phyloP scores from a whole-genome alignment of 495 filamentous ascomycete species.

The Glutinoglossum americanum region DNA sequence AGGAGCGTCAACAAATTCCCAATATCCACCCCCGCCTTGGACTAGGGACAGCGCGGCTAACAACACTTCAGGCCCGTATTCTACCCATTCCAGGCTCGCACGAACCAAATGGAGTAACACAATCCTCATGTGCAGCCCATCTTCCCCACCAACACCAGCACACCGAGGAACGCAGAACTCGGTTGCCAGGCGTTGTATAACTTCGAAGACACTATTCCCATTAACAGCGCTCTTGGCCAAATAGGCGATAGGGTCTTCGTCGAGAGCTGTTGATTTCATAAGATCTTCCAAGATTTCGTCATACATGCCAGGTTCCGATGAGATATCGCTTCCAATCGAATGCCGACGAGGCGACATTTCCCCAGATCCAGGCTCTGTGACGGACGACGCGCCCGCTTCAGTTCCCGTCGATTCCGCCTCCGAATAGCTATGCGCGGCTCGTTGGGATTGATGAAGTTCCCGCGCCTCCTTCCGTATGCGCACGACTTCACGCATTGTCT shows the following conservation, averaged over 20 bases:
- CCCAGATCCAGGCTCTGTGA: background rate
- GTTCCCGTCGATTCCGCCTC: constrained; percentile 14
- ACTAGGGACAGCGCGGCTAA: constrained; percentile 38
- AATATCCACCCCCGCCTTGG: constrained; percentile 29
- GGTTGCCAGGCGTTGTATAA: constrained; percentile 33
- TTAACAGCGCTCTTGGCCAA: constrained; percentile 32
- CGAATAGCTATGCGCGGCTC: constrained; percentile 27
- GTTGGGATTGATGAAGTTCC: constrained; percentile 40
- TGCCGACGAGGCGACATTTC: background rate
- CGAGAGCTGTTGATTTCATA: constrained; percentile 16
- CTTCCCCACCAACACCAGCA: constrained; percentile 22
- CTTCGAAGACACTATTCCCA: constrained; percentile 35
- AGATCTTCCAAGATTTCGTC: constrained; percentile 30
- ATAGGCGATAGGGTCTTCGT: constrained; percentile 25
- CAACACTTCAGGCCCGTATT: constrained; percentile 46
- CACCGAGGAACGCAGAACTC: constrained; percentile 23
- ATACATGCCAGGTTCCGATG: constrained; percentile 14
- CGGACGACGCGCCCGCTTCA: constrained; percentile 11
- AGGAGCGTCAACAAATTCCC: constrained; percentile 23
- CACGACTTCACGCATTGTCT: constrained; percentile 39
- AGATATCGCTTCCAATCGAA: background rate
- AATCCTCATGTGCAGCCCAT: constrained; percentile 28
- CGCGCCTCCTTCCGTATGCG: constrained; percentile 32
- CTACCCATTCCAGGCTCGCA: constrained; percentile 29
- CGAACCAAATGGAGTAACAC: constrained; percentile 44